Evolutionary conservation across 1,139 yeast species (phyloP), one percentile per base, ranked within the genome.

Genomic region (Hansenula lynferdii): DNA sequence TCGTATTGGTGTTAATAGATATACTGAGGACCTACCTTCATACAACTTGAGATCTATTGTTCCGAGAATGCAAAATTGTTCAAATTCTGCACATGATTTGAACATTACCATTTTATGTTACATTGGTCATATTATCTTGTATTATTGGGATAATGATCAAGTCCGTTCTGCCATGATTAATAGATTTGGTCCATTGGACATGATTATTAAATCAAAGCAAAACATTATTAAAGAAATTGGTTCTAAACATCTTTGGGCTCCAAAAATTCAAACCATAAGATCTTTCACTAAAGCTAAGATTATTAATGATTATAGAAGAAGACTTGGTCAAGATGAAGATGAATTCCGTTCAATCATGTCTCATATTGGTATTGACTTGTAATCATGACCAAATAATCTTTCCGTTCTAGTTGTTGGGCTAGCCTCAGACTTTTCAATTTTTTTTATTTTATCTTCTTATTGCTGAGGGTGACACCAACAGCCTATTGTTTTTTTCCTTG

Each of bases 81-180:
- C 10, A 3, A 27, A 17, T 31, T 5, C 7, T 9, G 10, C 11
- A 6, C 8, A 25, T 12, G 15, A 7, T 2, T 7, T 40, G 23
- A 42, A 42, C 12, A 37, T 35, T 8, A 17, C 23, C 7, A 20
- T 23, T 8, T 17, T 36, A 18, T 41, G 43, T 21, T 42, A 34
- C 22, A 18, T 45, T 11, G 45, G 47, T 9, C 44, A 43, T 31
- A 27, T 43, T 6, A 18, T 42, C 10, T 10, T 43, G 10, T 42
- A 37, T 18, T 37, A 33, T 24, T 42, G 44, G 47, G 15, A 19
- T 12, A 25, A 38, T 28, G 14, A n/a, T 6, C 8, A 16, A 1
- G 25, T 42, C 9, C 27, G 31, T 20, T 12, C 9, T 4, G 21
- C 28, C n/a, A 12, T 43, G 17, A 21, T 16, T 5, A 26, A n/a